These are phyloP conservation scores for Nematodospora valgi DNA, from an alignment of 805 yeast species.

Conservation along the genomic window DNA sequence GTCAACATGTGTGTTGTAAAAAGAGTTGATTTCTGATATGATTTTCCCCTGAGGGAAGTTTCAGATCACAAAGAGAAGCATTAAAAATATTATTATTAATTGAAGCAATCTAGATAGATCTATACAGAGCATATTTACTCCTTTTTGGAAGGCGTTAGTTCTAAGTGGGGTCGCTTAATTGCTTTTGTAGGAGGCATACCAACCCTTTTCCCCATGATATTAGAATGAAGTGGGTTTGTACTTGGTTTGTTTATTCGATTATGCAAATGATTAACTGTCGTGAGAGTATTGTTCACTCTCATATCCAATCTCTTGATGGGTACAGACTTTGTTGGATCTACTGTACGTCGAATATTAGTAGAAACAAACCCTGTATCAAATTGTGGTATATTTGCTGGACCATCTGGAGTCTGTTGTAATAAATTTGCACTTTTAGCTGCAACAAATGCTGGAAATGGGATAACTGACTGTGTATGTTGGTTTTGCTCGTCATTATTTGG, in stretches of 20 bases:
- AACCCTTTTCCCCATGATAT: constrained; percentile 24
- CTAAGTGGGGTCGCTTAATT: constrained; percentile 13
- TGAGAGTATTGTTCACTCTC: not conserved
- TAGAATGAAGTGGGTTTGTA: constrained; percentile 8
- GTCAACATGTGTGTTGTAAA: too few relatives aligned
- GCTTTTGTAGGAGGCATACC: constrained; percentile 32
- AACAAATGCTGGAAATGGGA: constrained; percentile 40
- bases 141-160: too few relatives aligned
- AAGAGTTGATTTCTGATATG: too few relatives aligned
- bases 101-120: too few relatives aligned
- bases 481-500: not conserved
- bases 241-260: constrained; percentile 6
- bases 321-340: constrained; percentile 66
- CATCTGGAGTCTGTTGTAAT: constrained; percentile 39
- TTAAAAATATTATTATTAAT: too few relatives aligned
- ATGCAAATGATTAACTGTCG: constrained; percentile 6
- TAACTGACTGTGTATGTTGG: not conserved
- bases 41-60: too few relatives aligned
- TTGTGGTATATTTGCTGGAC: constrained; percentile 48
- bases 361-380: constrained; percentile 51
- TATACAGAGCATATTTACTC: too few relatives aligned
- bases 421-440: constrained; percentile 63
- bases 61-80: too few relatives aligned
- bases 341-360: constrained; percentile 47
- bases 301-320: constrained; percentile 48